Conservation (phyloP, 176 grass and related monocot species). For the Rhynchospora tenuis region DNA sequence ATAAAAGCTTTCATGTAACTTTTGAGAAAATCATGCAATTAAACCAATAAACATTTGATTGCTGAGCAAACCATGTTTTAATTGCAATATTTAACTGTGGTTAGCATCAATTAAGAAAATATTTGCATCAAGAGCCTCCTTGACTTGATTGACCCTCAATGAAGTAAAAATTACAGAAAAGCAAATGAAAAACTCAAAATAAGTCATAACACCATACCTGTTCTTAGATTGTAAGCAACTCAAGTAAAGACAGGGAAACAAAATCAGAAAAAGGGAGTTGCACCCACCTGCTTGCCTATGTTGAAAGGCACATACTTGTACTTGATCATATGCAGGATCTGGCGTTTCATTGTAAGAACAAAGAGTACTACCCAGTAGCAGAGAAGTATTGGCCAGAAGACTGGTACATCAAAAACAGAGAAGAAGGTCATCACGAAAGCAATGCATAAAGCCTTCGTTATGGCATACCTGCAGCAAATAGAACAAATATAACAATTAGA, state of each 20-base stretch:
- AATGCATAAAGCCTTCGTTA: conserved; percentile 72
- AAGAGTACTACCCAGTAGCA: conserved; percentile 85
- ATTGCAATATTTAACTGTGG: not conserved
- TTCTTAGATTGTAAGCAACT: not conserved
- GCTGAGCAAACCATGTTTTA: not conserved
- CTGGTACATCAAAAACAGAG: conserved; percentile 80
- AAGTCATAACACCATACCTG: not conserved
- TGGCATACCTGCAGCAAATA: conserved; percentile 58
- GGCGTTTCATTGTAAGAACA: conserved; percentile 78
- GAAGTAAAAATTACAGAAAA: not conserved
- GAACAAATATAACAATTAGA: not conserved
- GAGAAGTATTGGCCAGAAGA: conserved; percentile 88
- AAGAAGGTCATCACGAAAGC: conserved; percentile 93
- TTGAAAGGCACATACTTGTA: conserved; percentile 80
- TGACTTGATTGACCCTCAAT: not conserved
- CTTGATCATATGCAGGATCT: conserved; percentile 82
- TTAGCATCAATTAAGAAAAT: conserved; percentile 4
- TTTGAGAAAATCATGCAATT: not conserved
- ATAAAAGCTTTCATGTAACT: not conserved
- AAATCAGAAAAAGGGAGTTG: not conserved
- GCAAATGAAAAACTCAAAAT: not conserved
- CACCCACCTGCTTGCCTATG: conserved; percentile 67
- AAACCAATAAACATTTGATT: not conserved
- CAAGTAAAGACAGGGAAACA: not conserved
- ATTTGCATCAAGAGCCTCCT: not conserved